Percentiles rank a stretch among this genome's conserved stretches.
Evolutionary conservation across 2,329 filamentous ascomycete species (phyloP).

Genomic region (Rhynchosporium graminicola): DNA sequence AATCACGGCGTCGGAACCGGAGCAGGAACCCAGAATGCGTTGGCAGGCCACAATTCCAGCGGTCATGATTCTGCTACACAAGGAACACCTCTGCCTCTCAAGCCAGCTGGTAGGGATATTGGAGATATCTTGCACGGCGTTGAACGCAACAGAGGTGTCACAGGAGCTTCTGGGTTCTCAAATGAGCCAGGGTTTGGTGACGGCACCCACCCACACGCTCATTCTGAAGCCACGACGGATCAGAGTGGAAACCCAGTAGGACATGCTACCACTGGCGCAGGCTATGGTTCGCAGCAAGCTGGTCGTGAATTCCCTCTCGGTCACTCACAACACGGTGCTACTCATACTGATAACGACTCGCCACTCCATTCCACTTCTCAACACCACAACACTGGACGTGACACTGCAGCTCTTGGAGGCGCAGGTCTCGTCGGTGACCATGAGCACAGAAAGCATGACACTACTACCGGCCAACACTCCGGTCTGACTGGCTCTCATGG

Average conservation of each 20-base stretch:
- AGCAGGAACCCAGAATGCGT: constrained; percentile 24
- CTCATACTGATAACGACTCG: background rate
- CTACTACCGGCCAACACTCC: constrained; percentile 7
- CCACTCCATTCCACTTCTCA: background rate
- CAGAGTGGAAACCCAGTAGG: constrained; percentile 8
- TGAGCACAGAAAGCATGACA: constrained; percentile 20
- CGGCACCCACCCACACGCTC: background rate
- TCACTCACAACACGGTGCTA: constrained; percentile 15
- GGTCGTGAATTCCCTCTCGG: constrained; percentile 19
- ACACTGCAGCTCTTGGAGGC: constrained; percentile 12
- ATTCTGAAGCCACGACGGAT: constrained; percentile 15
- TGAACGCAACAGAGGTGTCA: constrained; percentile 32
- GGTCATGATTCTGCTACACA: constrained; percentile 21
- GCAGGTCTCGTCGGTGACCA: constrained; percentile 18
- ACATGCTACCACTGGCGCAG: constrained; percentile 9
- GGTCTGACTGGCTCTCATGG: background rate
- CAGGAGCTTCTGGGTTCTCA: constrained; percentile 22
- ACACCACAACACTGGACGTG: constrained; percentile 11
- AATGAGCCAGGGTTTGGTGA: constrained; percentile 17
- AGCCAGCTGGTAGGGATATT: constrained; percentile 24
- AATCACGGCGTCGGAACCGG: constrained; percentile 26
- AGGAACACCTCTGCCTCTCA: constrained; percentile 22
- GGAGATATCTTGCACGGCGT: constrained; percentile 33
- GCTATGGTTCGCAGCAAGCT: constrained; percentile 11
- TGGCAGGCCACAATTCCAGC: constrained; percentile 20